These are phyloP conservation scores for Hapsidospora chrysogenum DNA, from an alignment of 495 filamentous ascomycete genomes.

Conservation along the genomic window DNA sequence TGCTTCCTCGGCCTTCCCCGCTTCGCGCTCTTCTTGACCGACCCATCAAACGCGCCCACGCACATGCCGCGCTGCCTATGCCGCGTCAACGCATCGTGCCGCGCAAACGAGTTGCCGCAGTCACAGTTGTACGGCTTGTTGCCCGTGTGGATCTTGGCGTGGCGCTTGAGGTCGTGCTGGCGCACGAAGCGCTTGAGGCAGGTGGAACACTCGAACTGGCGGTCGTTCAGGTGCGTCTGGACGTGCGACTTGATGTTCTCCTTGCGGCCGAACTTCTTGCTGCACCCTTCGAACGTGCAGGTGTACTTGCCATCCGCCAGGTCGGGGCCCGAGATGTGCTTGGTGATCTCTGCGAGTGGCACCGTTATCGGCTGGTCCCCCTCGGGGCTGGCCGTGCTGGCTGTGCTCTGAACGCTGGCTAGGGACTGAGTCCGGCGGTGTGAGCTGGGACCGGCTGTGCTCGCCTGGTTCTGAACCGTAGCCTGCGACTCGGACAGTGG, in stretches of 20 bases:
- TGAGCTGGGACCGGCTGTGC: too few species aligned
- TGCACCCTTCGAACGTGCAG: conserved; percentile 66
- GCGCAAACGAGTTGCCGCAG: conserved; percentile 79
- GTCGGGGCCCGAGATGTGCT: conserved; percentile 69
- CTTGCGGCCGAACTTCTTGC: conserved; percentile 74
- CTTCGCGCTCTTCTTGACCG: conserved; percentile 44
- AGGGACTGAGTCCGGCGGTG: conserved; percentile 32
- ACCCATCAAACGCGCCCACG: conserved; percentile 73
- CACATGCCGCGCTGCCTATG: conserved; percentile 93
- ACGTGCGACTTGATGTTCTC: conserved; percentile 98
- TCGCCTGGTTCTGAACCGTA: too few species aligned
- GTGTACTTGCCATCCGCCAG: conserved; percentile 64
- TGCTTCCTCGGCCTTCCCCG: conserved; percentile 31
- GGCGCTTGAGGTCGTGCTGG: conserved; percentile 90
- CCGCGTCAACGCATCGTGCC: conserved; percentile 86
- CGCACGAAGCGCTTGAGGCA: conserved; percentile 92
- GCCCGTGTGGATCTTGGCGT: conserved; percentile 89
- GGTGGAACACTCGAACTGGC: conserved; percentile 76
- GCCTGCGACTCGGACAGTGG: too few species aligned
- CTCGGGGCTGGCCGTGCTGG: conserved; percentile 38
- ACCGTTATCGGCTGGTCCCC: conserved; percentile 44
- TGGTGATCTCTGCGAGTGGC: conserved; percentile 69
- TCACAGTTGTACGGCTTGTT: conserved; percentile 83
- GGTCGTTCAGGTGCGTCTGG: conserved; percentile 89
- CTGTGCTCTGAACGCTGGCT: conserved; percentile 29